These are phyloP conservation scores for Monotropa hypopitys DNA, from an alignment of 179 eudicot genomes.

Conservation along the genomic window DNA sequence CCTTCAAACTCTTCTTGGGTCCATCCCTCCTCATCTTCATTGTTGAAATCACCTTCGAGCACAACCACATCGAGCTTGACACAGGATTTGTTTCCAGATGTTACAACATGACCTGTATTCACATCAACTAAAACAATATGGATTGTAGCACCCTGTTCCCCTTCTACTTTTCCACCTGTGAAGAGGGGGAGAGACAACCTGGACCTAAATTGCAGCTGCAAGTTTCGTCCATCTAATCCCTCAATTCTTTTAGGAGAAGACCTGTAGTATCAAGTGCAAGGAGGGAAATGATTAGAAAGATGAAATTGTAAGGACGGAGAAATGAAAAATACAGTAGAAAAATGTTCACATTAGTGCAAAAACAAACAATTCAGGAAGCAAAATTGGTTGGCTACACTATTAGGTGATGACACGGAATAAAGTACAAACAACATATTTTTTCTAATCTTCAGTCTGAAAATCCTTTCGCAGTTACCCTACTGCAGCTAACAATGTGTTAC, in stretches of 20 bases:
- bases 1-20: slow-evolving; percentile 73
- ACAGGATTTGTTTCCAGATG: slow-evolving; percentile 76
- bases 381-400: not conserved
- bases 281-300: not conserved
- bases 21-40: slow-evolving; percentile 92
- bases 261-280: slow-evolving; percentile 24
- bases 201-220: slow-evolving; percentile 73
- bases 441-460: not conserved
- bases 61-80: slow-evolving; percentile 78
- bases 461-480: not conserved
- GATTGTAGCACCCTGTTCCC: slow-evolving; percentile 93
- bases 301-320: not conserved
- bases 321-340: not conserved
- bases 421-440: not conserved
- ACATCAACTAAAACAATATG: slow-evolving; percentile 70
- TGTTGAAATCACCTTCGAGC: slow-evolving; percentile 94
- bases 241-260: slow-evolving; percentile 76
- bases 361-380: not conserved
- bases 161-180: slow-evolving; percentile 96
- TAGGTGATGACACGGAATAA: not conserved
- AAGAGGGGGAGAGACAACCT: slow-evolving; percentile 80
- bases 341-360: not conserved
- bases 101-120: slow-evolving; percentile 54
- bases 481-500: not conserved
- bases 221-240: slow-evolving; percentile 81